A percentile compares a stretch with the other conserved stretches of the same genome.
Evolutionary conservation across 73 alveolate species (phyloP).

Genomic region (Stentor coeruleus): DNA sequence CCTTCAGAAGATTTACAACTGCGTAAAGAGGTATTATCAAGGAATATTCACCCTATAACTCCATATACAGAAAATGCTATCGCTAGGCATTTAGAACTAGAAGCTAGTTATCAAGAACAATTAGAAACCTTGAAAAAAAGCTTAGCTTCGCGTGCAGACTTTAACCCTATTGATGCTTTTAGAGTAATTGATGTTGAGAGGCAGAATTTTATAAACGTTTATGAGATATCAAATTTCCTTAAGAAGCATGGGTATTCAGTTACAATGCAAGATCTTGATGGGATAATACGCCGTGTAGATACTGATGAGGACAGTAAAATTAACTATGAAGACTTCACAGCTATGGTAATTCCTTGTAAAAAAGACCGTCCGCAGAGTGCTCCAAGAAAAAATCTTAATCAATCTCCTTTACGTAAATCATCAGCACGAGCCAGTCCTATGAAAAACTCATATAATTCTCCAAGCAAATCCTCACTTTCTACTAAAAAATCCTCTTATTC

Average conservation of each 20-base stretch:
- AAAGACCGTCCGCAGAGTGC: not conserved
- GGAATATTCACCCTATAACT: constrained; percentile 26
- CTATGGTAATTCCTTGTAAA: constrained; percentile 8
- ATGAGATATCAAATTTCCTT: constrained; percentile 23
- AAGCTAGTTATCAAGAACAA: constrained; percentile 34
- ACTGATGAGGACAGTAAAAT: constrained; percentile 46
- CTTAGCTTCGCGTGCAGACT: constrained; percentile 43
- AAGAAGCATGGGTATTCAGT: constrained; percentile 21
- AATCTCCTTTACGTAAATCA: not conserved
- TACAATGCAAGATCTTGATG: constrained; percentile 39
- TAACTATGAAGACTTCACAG: constrained; percentile 38
- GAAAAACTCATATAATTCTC: not conserved
- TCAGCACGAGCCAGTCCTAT: not conserved
- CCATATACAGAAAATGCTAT: constrained; percentile 44
- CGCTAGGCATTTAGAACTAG: constrained; percentile 47
- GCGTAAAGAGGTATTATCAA: constrained; percentile 10
- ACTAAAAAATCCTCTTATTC: too few relatives aligned
- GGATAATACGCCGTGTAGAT: constrained; percentile 51
- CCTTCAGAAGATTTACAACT: constrained; percentile 4
- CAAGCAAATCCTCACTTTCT: not conserved
- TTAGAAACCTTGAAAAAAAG: constrained; percentile 41
- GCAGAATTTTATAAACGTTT: constrained; percentile 28
- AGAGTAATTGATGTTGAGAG: constrained; percentile 42
- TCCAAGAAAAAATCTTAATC: not conserved
- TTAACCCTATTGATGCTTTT: constrained; percentile 43